Percentiles rank a stretch among this genome's conserved stretches.
Evolutionary conservation across 371 early-diverging fungal genomes (phyloP).

Genomic region (Mucor piriformis): DNA sequence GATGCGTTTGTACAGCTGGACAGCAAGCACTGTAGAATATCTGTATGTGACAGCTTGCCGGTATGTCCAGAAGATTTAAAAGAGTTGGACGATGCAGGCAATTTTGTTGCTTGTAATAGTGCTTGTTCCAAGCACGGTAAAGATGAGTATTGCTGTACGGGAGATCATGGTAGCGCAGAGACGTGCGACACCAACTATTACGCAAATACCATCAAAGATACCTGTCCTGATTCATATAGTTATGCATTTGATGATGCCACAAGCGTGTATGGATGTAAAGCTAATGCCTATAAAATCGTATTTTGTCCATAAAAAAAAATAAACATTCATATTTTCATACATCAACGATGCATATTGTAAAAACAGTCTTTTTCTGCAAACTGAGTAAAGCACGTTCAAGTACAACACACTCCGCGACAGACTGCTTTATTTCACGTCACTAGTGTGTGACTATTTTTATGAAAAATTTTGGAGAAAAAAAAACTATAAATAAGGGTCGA

Average conservation of each 20-base stretch:
- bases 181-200: constrained; percentile 33
- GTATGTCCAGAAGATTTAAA: constrained; percentile 24
- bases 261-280: constrained; percentile 42
- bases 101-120: constrained; percentile 33
- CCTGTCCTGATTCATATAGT: constrained; percentile 45
- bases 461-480: constrained; percentile 8
- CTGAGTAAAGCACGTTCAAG: no score
- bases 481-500: constrained; percentile 35
- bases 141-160: constrained; percentile 41
- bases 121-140: constrained; percentile 36
- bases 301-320: constrained; percentile 42
- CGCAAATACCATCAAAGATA: constrained; percentile 28
- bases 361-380: no score
- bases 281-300: constrained; percentile 43
- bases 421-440: neutral
- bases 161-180: constrained; percentile 17
- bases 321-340: neutral
- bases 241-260: constrained; percentile 57
- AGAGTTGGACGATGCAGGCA: constrained; percentile 6
- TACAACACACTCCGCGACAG: neutral
- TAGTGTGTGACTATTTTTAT: neutral
- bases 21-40: constrained; percentile 14
- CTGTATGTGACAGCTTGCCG: constrained; percentile 24
- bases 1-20: constrained; percentile 5
- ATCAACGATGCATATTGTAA: no score